Base-by-base conservation (phyloP, 768 basidiomycete genomes). In the Fibroporia radiculosa region DNA sequence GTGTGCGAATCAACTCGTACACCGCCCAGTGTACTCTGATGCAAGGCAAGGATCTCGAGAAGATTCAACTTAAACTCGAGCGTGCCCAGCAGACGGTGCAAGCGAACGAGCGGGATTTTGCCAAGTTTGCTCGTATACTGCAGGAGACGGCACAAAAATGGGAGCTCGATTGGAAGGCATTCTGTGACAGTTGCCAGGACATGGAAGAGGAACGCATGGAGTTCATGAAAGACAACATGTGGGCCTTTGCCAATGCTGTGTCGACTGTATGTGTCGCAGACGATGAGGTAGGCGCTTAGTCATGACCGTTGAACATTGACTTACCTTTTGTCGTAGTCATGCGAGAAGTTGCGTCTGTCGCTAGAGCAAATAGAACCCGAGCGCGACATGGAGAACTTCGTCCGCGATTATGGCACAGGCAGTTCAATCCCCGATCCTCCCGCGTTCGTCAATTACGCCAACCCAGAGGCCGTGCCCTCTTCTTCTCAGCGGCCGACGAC, bases 171-270 rank as follows among this genome's bases (percentile, higher is more conserved):
- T 99, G 96, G 96, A 93, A 89, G 64, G 69, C 69, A 2, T 98
- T 96, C 65, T 93, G 91, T 58, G 96, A 99, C 63, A 78, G 77
- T 34, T 90, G 90, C 50, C 96, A 99, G 64, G 96, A 99, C 66
- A 66, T 96, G 40, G 96, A 99, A 57, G 93, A 97, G 55, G 84
- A 93, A 47, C 77, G 96, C n/a, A 66, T 93, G 58, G 90, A 93
- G 48, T 90, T 95, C 60, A 82, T 86, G 70, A 97, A 95, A 66
- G 90, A 93, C 60, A 89, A 88, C 53, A 74, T 96, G 64, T 99
- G 96, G 95, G 78, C 80, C 6, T 97, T 90, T 61, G 93, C 96
- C 0, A 99, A 99, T 62, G 84, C 85, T 0, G 83, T 96, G n/a
- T 96, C 93, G 12, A 89, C 86, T 10, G 87, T 93, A 12, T 97